These are phyloP conservation scores for Tillandsia leiboldiana DNA, from an alignment of 176 grass and related monocot genomes.

Conservation along the genomic window DNA sequence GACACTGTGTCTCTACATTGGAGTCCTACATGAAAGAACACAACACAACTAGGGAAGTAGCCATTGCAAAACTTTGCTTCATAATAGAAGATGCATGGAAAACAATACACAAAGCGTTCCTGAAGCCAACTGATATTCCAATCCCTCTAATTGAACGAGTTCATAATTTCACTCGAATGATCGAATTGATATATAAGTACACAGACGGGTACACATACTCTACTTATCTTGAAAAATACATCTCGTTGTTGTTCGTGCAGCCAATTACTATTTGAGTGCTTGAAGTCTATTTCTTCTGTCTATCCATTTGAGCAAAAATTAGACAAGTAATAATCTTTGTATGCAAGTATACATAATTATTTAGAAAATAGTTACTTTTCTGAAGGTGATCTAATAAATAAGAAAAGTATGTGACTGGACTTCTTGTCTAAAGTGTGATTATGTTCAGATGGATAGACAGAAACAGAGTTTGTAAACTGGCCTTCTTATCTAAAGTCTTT, in stretches of 20 bases:
- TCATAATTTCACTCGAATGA: not conserved
- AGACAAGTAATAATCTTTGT: too few species aligned
- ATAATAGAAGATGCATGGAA: constrained; percentile 6
- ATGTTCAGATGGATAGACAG: too few species aligned
- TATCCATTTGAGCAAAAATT: too few species aligned
- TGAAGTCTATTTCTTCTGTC: not conserved
- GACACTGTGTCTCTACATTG: not conserved
- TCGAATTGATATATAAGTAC: not conserved
- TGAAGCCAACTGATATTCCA: not conserved
- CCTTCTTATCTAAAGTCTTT: too few species aligned
- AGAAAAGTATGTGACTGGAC: too few species aligned
- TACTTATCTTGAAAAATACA: too few species aligned
- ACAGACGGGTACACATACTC: not conserved
- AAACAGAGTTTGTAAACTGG: too few species aligned
- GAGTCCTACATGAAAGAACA: not conserved
- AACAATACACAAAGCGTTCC: not conserved
- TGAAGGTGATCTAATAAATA: too few species aligned
- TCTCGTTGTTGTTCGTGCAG: not conserved
- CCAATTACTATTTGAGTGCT: not conserved
- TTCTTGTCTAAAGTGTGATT: too few species aligned
- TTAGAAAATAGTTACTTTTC: too few species aligned
- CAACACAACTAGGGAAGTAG: not conserved
- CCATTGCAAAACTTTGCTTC: not conserved
- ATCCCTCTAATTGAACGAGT: not conserved
- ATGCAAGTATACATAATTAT: too few species aligned